A percentile compares a stretch with the other conserved stretches of the same genome.
Conservation (phyloP, 2,329 filamentous ascomycete genomes). For the Beauveria scarabaeidicola region DNA sequence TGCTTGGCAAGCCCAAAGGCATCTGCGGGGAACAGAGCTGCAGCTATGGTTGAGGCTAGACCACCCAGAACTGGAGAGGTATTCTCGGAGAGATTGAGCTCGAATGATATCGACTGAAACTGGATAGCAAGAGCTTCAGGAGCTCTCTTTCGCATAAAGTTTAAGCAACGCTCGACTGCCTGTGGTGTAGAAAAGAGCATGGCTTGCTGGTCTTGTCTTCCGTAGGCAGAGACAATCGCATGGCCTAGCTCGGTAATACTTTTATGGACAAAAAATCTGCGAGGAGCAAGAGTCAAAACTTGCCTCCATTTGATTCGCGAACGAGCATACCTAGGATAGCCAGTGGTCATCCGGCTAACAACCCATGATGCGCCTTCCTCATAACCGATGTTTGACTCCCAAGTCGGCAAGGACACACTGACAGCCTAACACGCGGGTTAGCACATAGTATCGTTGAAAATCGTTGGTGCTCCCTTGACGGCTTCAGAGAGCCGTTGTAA, state of each 20-base stretch:
- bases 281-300: slow-evolving; percentile 10
- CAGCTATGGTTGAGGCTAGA: slow-evolving; percentile 53
- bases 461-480: neutral
- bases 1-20: slow-evolving; percentile 71
- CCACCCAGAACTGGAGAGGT: slow-evolving; percentile 43
- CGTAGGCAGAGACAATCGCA: slow-evolving; percentile 58
- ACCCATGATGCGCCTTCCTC: slow-evolving; percentile 90
- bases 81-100: slow-evolving; percentile 47
- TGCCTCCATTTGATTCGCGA: neutral
- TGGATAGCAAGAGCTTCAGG: slow-evolving; percentile 40
- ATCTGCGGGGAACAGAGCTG: slow-evolving; percentile 62
- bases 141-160: slow-evolving; percentile 59
- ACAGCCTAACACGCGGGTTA: slow-evolving; percentile 56
- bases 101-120: slow-evolving; percentile 53
- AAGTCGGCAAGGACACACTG: slow-evolving; percentile 91
- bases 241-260: slow-evolving; percentile 65
- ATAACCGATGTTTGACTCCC: slow-evolving; percentile 83
- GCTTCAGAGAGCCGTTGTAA: slow-evolving; percentile 16
- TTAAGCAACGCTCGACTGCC: slow-evolving; percentile 62
- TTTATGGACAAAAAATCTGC: slow-evolving; percentile 84
- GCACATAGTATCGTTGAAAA: neutral
- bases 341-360: slow-evolving; percentile 73
- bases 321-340: slow-evolving; percentile 66
- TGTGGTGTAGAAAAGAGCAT: slow-evolving; percentile 73
- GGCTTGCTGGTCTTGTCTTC: slow-evolving; percentile 53